Percentiles rank a stretch among this genome's conserved stretches.
phyloP scores from a whole-genome alignment of 805 yeast species.

The Lachancea meyersii region DNA sequence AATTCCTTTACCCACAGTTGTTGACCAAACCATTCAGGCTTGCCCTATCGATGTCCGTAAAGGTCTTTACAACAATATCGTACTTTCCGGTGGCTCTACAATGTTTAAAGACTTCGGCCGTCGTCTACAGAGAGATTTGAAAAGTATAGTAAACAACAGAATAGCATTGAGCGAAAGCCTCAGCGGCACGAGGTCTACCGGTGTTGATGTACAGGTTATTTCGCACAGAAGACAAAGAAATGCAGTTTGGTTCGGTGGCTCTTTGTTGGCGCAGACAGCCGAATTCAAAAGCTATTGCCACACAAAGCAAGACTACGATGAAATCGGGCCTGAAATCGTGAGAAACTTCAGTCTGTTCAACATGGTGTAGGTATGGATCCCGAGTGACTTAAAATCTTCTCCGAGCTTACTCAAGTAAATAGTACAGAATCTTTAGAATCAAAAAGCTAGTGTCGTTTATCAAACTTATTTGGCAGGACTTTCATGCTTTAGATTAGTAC shows the following conservation, averaged over 20 bases:
- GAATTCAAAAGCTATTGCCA: conserved; percentile 95
- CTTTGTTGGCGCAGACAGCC: conserved; percentile 90
- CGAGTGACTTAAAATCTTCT: conserved; percentile 23
- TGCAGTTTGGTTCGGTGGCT: conserved; percentile 99
- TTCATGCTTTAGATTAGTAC: conserved; percentile 41
- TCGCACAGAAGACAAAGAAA: conserved; percentile 95
- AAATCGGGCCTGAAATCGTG: conserved; percentile 95
- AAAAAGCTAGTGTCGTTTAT: too few relatives aligned
- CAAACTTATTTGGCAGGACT: too few relatives aligned
- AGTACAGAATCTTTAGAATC: conserved; percentile 1
- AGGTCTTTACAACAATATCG: conserved; percentile 91
- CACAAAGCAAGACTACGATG: conserved; percentile 96
- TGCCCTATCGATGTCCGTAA: conserved; percentile 98
- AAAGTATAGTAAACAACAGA: conserved; percentile 80
- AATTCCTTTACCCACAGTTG: conserved; percentile 94
- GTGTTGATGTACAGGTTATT: conserved; percentile 95
- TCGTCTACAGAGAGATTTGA: conserved; percentile 91
- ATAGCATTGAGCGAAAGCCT: conserved; percentile 72
- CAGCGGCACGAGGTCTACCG: conserved; percentile 73
- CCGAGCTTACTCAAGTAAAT: not conserved
- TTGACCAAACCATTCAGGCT: conserved; percentile 89
- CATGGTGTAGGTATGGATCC: conserved; percentile 48
- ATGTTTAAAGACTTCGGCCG: conserved; percentile 99
- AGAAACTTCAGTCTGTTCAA: conserved; percentile 93
- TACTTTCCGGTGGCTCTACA: conserved; percentile 94